Conservation (phyloP, 1,139 yeast species). For the Casaregolazyma suthepensis region DNA sequence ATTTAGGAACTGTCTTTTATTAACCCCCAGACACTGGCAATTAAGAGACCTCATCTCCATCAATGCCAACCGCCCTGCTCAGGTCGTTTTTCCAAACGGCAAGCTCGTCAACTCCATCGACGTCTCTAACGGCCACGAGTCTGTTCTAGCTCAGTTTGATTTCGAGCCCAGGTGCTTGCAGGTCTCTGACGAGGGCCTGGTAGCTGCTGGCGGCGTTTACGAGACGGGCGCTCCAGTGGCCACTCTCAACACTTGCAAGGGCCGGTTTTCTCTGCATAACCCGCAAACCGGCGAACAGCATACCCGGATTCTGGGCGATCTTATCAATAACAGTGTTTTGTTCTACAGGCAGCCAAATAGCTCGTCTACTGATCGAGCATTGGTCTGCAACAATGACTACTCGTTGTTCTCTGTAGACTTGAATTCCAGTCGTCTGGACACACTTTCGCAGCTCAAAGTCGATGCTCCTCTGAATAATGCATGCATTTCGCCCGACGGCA, state of each 20-base stretch:
- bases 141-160: constrained; percentile 43
- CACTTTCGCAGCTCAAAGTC: constrained; percentile 39
- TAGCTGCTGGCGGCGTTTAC: constrained; percentile 69
- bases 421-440: constrained; percentile 40
- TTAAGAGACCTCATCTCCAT: constrained; percentile 63
- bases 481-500: constrained; percentile 52
- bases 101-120: constrained; percentile 42
- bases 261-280: constrained; percentile 55
- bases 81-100: constrained; percentile 47
- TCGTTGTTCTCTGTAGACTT: constrained; percentile 62
- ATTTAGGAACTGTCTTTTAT: too few species aligned
- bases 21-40: constrained; percentile 63
- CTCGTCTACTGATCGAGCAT: constrained; percentile 40
- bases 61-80: constrained; percentile 34
- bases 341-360: constrained; percentile 37
- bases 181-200: constrained; percentile 45
- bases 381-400: constrained; percentile 78
- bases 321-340: constrained; percentile 78
- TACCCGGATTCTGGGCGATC: constrained; percentile 63
- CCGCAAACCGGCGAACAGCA: constrained; percentile 41
- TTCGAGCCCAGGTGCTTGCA: constrained; percentile 68
- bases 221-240: constrained; percentile 25
- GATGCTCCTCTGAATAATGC: constrained; percentile 52
- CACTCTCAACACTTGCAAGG: constrained; percentile 34
- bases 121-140: constrained; percentile 33